These are phyloP conservation scores for Elongisporangium anandrum DNA, from an alignment of 352 stramenopile genomes.

Conservation along the genomic window DNA sequence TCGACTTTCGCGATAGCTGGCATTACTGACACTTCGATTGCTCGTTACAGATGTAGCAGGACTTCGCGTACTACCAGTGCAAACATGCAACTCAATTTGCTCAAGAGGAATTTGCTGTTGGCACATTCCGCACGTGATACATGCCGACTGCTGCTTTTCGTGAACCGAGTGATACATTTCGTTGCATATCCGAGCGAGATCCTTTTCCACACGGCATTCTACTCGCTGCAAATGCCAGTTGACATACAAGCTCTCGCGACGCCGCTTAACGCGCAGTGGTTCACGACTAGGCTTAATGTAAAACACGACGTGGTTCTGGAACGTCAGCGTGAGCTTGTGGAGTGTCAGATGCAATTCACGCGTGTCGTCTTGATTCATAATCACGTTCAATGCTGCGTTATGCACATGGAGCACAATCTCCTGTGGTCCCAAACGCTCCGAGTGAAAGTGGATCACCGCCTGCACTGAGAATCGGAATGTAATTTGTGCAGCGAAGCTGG, in stretches of 20 bases:
- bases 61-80: slow-evolving; percentile 1
- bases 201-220: slow-evolving; percentile 36
- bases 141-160: slow-evolving; percentile 45
- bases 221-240: slow-evolving; percentile 51
- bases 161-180: slow-evolving; percentile 48
- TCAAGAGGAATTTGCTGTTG: slow-evolving; percentile 54
- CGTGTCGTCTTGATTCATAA: slow-evolving; percentile 31
- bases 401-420: slow-evolving; percentile 31
- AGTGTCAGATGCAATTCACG: slow-evolving; percentile 52
- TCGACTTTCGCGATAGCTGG: background rate
- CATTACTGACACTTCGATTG: background rate
- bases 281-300: slow-evolving; percentile 52
- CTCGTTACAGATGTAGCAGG: background rate
- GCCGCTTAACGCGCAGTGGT: slow-evolving; percentile 40
- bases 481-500: slow-evolving; percentile 48
- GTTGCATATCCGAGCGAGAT: slow-evolving; percentile 39
- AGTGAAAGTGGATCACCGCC: slow-evolving; percentile 33
- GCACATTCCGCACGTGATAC: slow-evolving; percentile 57
- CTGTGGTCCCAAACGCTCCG: slow-evolving; percentile 27
- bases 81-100: slow-evolving; percentile 51
- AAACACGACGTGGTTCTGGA: slow-evolving; percentile 43
- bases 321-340: slow-evolving; percentile 33
- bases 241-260: slow-evolving; percentile 27
- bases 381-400: slow-evolving; percentile 41
- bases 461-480: slow-evolving; percentile 47